A percentile compares a stretch with the other conserved stretches of the same genome.
Evolutionary conservation across 2,329 filamentous ascomycete genomes (phyloP).

Genomic region (Neopestalotiopsis clavispora): DNA sequence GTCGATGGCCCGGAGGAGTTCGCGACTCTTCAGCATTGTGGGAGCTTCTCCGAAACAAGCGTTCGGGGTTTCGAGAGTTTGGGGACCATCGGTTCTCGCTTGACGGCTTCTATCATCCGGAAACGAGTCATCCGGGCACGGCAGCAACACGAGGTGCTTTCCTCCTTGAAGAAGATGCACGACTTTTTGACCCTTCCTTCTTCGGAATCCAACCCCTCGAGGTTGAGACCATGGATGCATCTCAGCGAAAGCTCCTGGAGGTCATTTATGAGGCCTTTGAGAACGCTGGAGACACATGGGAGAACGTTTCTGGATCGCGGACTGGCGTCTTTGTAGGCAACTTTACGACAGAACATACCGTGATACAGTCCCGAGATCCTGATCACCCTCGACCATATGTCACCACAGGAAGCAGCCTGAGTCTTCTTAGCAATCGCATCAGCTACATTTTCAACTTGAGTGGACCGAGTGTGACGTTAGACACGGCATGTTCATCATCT

Average conservation of each 20-base stretch:
- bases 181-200: neutral
- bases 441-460: neutral
- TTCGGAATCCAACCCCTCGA: neutral
- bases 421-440: neutral
- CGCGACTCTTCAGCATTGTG: too few species aligned
- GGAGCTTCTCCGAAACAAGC: neutral
- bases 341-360: neutral
- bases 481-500: slow-evolving; percentile 39
- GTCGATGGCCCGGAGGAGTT: too few species aligned
- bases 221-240: neutral
- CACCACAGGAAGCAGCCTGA: neutral
- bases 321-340: neutral
- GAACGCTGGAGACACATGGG: neutral
- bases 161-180: neutral
- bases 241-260: neutral
- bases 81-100: neutral
- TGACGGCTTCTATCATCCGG: neutral
- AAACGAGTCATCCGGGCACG: neutral
- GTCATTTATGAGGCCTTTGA: neutral
- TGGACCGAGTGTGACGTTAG: neutral
- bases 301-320: neutral
- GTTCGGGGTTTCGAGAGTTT: neutral
- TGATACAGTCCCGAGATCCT: neutral
- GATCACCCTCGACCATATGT: neutral
- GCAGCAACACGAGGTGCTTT: neutral